phyloP scores from a whole-genome alignment of 2,329 filamentous ascomycete species.

The Nemania serpens region DNA sequence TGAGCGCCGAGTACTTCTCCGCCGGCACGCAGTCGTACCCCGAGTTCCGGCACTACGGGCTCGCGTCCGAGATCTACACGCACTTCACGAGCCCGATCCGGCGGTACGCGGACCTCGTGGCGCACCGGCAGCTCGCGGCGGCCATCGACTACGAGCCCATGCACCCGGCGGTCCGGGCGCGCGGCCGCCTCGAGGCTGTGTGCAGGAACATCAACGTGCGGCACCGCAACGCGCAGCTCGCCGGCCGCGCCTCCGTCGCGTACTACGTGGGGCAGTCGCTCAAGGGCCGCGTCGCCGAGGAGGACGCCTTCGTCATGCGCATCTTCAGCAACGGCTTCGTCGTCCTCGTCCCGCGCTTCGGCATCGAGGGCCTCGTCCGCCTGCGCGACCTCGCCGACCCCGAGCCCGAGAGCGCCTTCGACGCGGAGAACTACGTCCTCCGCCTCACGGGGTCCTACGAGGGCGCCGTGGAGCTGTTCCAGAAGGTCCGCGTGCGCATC shows the following conservation, averaged over 20 bases:
- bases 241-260: slow-evolving; percentile 89
- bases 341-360: slow-evolving; percentile 93
- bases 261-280: slow-evolving; percentile 98
- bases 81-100: slow-evolving; percentile 98
- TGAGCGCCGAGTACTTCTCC: slow-evolving; percentile 97
- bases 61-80: slow-evolving; percentile 96
- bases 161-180: slow-evolving; percentile 79
- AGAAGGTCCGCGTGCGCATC: slow-evolving; percentile 87
- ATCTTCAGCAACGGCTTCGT: slow-evolving; percentile 98
- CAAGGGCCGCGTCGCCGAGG: slow-evolving; percentile 74
- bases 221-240: slow-evolving; percentile 95
- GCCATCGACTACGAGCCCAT: slow-evolving; percentile 91
- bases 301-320: slow-evolving; percentile 95
- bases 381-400: slow-evolving; percentile 79
- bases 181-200: slow-evolving; percentile 84
- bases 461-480: slow-evolving; percentile 79
- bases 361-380: slow-evolving; percentile 89
- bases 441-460: slow-evolving; percentile 60
- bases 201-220: slow-evolving; percentile 99
- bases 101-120: slow-evolving; percentile 94
- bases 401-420: slow-evolving; percentile 80
- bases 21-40: slow-evolving; percentile 90
- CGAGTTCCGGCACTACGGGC: slow-evolving; percentile 95
- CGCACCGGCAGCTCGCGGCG: slow-evolving; percentile 91
- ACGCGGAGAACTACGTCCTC: slow-evolving; percentile 83